A percentile compares a stretch with the other conserved stretches of the same genome.
These are phyloP conservation scores for Wickerhamomyces rabaulensis DNA, from an alignment of 805 yeast species.

Conservation along the genomic window DNA sequence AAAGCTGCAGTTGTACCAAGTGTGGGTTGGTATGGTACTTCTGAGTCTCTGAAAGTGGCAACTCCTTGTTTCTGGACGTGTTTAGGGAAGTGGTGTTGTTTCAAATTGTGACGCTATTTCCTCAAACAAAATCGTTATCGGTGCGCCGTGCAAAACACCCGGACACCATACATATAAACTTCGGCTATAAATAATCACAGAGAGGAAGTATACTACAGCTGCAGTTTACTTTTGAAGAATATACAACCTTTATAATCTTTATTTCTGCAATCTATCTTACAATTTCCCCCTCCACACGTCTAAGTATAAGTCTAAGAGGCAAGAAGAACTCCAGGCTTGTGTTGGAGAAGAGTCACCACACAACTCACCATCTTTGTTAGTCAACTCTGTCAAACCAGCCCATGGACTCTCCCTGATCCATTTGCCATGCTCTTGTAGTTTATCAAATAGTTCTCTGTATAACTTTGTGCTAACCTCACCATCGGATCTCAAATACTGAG, in stretches of 20 bases:
- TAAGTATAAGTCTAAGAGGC: conserved; percentile 72
- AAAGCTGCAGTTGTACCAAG: neutral
- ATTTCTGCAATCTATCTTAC: neutral
- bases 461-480: conserved; percentile 43
- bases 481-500: conserved; percentile 28
- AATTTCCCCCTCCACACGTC: conserved; percentile 45
- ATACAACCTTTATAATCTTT: neutral
- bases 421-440: conserved; percentile 58
- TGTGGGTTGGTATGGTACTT: too few relatives aligned
- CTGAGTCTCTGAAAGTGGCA: neutral
- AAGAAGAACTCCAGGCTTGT: conserved; percentile 94
- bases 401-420: conserved; percentile 78
- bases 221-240: too few relatives aligned
- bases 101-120: neutral
- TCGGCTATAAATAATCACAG: too few relatives aligned
- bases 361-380: conserved; percentile 78
- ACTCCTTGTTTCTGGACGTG: neutral
- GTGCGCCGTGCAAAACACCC: conserved; percentile 36
- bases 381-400: conserved; percentile 92
- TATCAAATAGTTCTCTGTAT: conserved; percentile 51
- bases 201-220: too few relatives aligned
- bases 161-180: conserved; percentile 7
- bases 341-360: conserved; percentile 91
- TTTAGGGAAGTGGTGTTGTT: neutral
- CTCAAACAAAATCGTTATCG: neutral